These are phyloP conservation scores for Melanomma pulvis-pyrius DNA, from an alignment of 495 filamentous ascomycete genomes.

Conservation along the genomic window DNA sequence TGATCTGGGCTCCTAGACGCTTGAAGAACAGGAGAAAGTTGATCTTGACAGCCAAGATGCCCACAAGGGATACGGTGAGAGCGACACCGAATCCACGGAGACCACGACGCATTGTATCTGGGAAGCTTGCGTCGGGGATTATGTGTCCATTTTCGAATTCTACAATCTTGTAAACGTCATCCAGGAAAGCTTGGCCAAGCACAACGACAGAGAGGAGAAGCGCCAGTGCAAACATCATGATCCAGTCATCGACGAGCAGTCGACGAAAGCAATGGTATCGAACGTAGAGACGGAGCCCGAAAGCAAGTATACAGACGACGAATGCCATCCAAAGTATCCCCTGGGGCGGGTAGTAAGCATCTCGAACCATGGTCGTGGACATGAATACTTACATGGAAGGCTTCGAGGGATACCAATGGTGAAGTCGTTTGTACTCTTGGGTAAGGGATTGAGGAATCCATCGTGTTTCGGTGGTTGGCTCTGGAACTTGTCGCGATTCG, in stretches of 20 bases:
- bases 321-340: neutral
- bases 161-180: neutral
- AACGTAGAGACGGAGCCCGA: constrained; percentile 5
- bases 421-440: neutral
- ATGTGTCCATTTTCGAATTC: constrained; percentile 8
- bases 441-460: neutral
- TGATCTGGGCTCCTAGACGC: constrained; percentile 5
- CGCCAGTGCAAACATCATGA: constrained; percentile 7
- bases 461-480: neutral
- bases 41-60: constrained; percentile 5
- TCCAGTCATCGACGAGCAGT: constrained; percentile 5
- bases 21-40: constrained; percentile 19
- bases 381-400: constrained; percentile 10
- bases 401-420: constrained; percentile 1
- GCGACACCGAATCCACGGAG: neutral
- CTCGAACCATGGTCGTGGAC: neutral
- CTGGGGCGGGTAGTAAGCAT: neutral
- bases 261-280: constrained; percentile 6
- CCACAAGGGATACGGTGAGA: neutral
- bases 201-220: neutral
- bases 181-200: constrained; percentile 3
- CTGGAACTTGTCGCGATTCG: neutral
- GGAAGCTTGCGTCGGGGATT: constrained; percentile 9
- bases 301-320: neutral
- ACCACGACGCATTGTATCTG: neutral